phyloP scores from a whole-genome alignment of 345 rosid genomes.

The Stellera chamaejasme region DNA sequence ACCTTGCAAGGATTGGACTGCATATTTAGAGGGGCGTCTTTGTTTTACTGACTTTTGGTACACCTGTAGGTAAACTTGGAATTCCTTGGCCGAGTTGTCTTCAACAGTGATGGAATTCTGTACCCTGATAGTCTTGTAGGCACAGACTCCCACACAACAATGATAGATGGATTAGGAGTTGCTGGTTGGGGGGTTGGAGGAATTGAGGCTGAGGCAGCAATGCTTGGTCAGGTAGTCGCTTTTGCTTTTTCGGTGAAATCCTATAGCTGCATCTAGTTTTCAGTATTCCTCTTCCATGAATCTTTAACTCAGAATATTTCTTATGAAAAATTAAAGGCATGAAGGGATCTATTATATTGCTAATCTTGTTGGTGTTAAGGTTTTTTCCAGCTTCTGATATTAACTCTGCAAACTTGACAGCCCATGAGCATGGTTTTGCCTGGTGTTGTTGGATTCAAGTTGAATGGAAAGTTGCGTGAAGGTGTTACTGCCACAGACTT shows the following conservation, averaged over 20 bases:
- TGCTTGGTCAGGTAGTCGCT: slow-evolving; percentile 74
- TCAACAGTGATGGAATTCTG: slow-evolving; percentile 57
- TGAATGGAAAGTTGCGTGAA: slow-evolving; percentile 66
- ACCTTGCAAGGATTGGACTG: no score
- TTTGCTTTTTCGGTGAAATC: background rate
- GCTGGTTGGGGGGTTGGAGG: slow-evolving; percentile 98
- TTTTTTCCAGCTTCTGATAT: slow-evolving; percentile 15
- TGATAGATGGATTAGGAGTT: slow-evolving; percentile 91
- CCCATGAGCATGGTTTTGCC: slow-evolving; percentile 99
- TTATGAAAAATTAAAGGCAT: background rate
- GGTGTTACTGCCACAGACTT: slow-evolving; percentile 98
- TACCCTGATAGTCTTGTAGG: slow-evolving; percentile 94
- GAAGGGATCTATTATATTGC: background rate
- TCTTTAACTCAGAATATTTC: background rate
- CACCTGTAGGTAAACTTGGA: slow-evolving; percentile 73
- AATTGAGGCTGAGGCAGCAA: slow-evolving; percentile 84
- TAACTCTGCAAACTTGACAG: slow-evolving; percentile 29
- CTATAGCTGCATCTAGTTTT: background rate
- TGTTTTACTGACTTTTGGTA: slow-evolving; percentile 5
- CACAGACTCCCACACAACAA: slow-evolving; percentile 87
- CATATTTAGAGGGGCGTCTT: background rate
- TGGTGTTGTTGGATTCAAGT: slow-evolving; percentile 97
- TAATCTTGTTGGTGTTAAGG: background rate
- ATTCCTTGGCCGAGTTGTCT: slow-evolving; percentile 80
- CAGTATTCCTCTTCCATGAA: no score